Evolutionary conservation across 2,329 filamentous ascomycete genomes (phyloP).

Genomic region (Myriangium duriaei): DNA sequence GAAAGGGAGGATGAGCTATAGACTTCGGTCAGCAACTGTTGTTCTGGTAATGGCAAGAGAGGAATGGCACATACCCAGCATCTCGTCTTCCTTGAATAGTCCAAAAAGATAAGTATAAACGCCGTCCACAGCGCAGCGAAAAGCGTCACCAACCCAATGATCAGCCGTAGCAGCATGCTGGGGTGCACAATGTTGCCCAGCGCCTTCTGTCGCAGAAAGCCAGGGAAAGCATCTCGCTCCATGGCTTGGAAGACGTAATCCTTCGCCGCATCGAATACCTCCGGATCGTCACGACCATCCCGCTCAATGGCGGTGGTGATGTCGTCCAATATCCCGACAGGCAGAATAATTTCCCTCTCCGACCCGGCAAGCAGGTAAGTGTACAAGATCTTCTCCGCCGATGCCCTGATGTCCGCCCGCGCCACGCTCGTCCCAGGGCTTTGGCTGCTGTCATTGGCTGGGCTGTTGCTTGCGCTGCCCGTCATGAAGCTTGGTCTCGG

Average conservation of each 20-base stretch:
- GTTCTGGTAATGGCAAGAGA: neutral
- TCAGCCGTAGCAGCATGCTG: slow-evolving; percentile 73
- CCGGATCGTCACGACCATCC: slow-evolving; percentile 83
- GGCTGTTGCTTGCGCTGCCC: slow-evolving; percentile 33
- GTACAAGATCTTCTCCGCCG: slow-evolving; percentile 97
- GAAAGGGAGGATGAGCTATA: slow-evolving; percentile 74
- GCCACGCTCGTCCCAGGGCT: slow-evolving; percentile 74
- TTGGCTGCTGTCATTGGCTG: slow-evolving; percentile 55
- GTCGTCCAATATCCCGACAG: slow-evolving; percentile 71
- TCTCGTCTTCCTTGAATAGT: slow-evolving; percentile 59
- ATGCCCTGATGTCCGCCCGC: slow-evolving; percentile 81
- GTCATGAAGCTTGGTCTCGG: slow-evolving; percentile 49
- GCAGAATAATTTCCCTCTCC: slow-evolving; percentile 89
- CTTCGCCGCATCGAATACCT: slow-evolving; percentile 94
- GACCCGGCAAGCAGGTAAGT: slow-evolving; percentile 91
- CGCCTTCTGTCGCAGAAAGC: slow-evolving; percentile 88
- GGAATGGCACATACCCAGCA: slow-evolving; percentile 59
- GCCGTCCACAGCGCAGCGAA: slow-evolving; percentile 90
- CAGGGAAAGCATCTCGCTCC: slow-evolving; percentile 98
- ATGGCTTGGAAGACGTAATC: slow-evolving; percentile 99
- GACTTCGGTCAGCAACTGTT: slow-evolving; percentile 21
- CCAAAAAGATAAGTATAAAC: slow-evolving; percentile 84
- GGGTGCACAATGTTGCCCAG: slow-evolving; percentile 90
- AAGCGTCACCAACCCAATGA: slow-evolving; percentile 72
- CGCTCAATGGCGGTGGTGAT: slow-evolving; percentile 85